These are phyloP conservation scores for Ustilago loliicola DNA, from an alignment of 1,284 basidiomycete genomes.

Conservation along the genomic window DNA sequence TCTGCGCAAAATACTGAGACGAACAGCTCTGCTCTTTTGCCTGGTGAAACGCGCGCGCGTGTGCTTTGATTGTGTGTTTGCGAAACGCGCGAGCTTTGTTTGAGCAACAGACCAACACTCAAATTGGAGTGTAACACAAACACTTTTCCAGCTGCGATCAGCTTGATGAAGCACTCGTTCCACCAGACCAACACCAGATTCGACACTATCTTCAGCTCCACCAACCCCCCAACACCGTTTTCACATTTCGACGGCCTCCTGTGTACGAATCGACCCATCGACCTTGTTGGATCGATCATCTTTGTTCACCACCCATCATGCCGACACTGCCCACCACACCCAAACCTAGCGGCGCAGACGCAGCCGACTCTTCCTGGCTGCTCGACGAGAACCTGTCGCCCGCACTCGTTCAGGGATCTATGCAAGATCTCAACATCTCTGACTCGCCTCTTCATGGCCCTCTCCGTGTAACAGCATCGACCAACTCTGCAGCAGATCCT, in stretches of 20 bases:
- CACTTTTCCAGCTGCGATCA: conserved; percentile 1
- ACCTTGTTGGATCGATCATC: not conserved
- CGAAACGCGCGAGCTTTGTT: not conserved
- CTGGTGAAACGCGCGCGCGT: not conserved
- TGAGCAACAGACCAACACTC: conserved; percentile 7
- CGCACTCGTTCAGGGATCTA: conserved; percentile 32
- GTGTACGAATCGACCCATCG: not conserved
- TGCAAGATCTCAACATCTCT: conserved; percentile 46
- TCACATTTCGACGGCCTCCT: not conserved
- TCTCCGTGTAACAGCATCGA: conserved; percentile 18
- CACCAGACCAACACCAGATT: not conserved
- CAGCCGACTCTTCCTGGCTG: conserved; percentile 43
- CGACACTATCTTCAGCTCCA: not conserved
- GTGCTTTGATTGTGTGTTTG: not conserved
- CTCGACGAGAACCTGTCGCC: conserved; percentile 47
- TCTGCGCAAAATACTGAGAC: not conserved
- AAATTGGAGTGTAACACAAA: not conserved
- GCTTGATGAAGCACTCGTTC: not conserved
- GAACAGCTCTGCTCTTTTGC: not conserved
- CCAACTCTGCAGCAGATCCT: conserved; percentile 13
- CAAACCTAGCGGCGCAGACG: conserved; percentile 25
- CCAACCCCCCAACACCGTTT: not conserved
- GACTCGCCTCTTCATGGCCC: conserved; percentile 41
- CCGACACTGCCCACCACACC: conserved; percentile 44
- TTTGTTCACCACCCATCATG: conserved; percentile 23